Evolutionary conservation across 2,329 filamentous ascomycete species (phyloP).

Genomic region (Colletotrichum tamarilloi): DNA sequence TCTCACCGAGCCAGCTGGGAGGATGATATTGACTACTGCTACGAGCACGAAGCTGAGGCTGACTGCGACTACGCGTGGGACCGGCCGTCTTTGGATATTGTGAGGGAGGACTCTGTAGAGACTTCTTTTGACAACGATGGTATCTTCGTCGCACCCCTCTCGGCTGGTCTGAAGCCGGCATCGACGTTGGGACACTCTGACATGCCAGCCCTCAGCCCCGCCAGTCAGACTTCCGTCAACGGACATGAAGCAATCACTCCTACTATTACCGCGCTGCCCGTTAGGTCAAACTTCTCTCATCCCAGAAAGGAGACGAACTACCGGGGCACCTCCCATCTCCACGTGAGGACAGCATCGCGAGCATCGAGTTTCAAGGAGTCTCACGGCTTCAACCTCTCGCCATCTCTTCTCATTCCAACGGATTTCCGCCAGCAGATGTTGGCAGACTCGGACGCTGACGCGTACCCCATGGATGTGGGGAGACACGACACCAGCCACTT

Average conservation of each 20-base stretch:
- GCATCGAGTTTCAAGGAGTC: conserved; percentile 68
- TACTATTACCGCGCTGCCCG: conserved; percentile 46
- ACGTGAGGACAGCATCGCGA: conserved; percentile 56
- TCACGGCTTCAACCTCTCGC: conserved; percentile 69
- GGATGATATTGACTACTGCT: conserved; percentile 77
- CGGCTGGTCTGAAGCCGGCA: conserved; percentile 29
- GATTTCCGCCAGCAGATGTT: conserved; percentile 68
- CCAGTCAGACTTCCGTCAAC: conserved; percentile 57
- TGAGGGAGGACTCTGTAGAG: conserved; percentile 44
- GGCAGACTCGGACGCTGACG: conserved; percentile 24
- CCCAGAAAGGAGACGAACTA: conserved; percentile 52
- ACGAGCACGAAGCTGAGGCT: conserved; percentile 75
- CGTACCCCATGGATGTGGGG: conserved; percentile 47
- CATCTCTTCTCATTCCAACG: conserved; percentile 70
- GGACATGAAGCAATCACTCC: conserved; percentile 59
- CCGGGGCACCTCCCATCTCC: conserved; percentile 41
- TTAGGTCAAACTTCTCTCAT: conserved; percentile 64
- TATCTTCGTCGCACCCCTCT: conserved; percentile 23
- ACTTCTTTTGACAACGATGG: conserved; percentile 39
- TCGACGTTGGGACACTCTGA: conserved; percentile 45
- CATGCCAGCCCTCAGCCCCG: conserved; percentile 61
- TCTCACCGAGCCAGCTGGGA: conserved; percentile 68
- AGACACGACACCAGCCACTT: conserved; percentile 46
- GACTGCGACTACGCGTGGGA: conserved; percentile 76
- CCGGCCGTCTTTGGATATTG: conserved; percentile 63